Base-by-base conservation (phyloP, 768 basidiomycete genomes). In the Termitomyces sp. region DNA sequence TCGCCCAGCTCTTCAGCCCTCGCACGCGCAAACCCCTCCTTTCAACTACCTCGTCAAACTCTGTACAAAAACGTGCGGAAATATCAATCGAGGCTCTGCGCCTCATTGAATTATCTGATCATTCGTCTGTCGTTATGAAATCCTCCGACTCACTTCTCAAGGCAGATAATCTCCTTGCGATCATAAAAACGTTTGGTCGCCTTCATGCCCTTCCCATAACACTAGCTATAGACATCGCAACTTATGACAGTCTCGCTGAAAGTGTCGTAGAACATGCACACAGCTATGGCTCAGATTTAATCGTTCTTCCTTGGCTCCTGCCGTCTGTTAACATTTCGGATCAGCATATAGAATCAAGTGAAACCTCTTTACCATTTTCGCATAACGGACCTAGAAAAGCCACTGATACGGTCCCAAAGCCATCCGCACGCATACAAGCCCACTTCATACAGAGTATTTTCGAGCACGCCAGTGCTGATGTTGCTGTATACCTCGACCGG, bases 381-480 rank as follows among this genome's bases (percentile, higher is more conserved):
- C 37, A 51, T 51, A 15, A 28, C 10, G 6, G 51, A 3, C 24
- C 37, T 39, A 18, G 16, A 5, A 39, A 39, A 37, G 16, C 24
- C 7, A 18, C 18, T 22, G 42, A 51, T 10, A 41, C 31, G 20
- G 50, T 64, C 1, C 76, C 79, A 54, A 73, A 70, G 42, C 75
- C 81, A 1, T 68, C 81, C 0, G 80, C 83, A 2, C 70, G 76
- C 4, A 71, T 82, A 7, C 91, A 96, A 64, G 87, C 94, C 0
- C 85, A 87, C 37, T 95, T 97, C 62, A 81, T 96, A 5, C 84
- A 94, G 0, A 77, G 81, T 15, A 84, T 97, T 13, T 94, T 97
- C 63, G 72, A 82, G 1, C 82, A 85, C 53, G 80, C 87, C 3
- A 73, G 69, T 62, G 83, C 76, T 22, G 91, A 98, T 64, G 90